Base-by-base conservation (phyloP, 495 filamentous ascomycete species). In the Geopyxis carbonaria region DNA sequence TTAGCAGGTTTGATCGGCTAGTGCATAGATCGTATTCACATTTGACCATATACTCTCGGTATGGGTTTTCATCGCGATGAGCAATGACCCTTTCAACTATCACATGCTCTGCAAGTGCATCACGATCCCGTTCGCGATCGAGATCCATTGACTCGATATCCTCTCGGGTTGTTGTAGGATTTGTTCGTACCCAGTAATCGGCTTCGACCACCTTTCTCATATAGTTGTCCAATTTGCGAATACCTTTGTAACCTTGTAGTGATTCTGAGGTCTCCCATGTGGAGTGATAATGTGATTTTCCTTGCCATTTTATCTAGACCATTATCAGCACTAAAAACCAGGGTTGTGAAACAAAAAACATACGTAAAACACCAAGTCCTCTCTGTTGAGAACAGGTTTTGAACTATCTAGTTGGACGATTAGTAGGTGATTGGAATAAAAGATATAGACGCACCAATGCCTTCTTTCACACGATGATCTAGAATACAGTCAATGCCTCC, bases 71-170 rank as follows among this genome's bases (percentile, higher is more conserved):
- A 40, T 80, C 73, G 25, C 77, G 72, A 40, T 71, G 66, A 31
- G 75, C 77, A 57, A 99, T 93, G 35, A 99, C 77, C 42, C 89
- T 76, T 49, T 99, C 91, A 31, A 94, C 81, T 46, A 80, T 73
- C 44, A 79, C 81, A 63, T 81, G 86, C 45, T 93, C 83, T 34
- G 73, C 71, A 35, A 89, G 67, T 6, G 80, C 76, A 50, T 93
- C 84, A 36, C 78, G 69, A 31, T 86, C 76, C 45, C 79, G 67
- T 56, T 95, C 85, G 20, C 82, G 78, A 47, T 93, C 82, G 6
- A 99, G 69, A 51, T 76, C 76, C 70, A 79, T 89, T 48, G 85
- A 80, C 59, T 99, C 89, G 29, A 76, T 76, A 38, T 89, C 84
- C 56, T 99, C 89, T 38, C 51, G 34, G 9, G 53, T 51, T 25